Percentiles rank a stretch among this genome's conserved stretches.
Conservation (phyloP, 352 stramenopile genomes). For the Phytophthora ramorum region DNA sequence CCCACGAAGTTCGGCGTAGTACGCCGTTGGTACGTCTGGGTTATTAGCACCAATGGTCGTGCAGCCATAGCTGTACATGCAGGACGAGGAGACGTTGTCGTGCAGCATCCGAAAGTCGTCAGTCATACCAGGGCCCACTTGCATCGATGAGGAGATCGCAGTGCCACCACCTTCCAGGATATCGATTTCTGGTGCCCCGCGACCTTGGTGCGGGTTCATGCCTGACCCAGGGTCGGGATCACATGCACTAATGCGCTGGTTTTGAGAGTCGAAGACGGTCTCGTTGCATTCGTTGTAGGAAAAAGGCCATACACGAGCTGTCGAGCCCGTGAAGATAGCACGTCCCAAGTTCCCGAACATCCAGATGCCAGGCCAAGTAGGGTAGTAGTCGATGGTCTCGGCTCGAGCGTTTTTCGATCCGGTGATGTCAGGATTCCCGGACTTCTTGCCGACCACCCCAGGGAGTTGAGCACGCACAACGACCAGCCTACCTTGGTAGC, state of each 20-base stretch:
- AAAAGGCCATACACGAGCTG: slow-evolving; percentile 95
- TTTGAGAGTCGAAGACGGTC: slow-evolving; percentile 46
- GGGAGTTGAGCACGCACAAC: slow-evolving; percentile 89
- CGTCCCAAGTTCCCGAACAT: slow-evolving; percentile 12
- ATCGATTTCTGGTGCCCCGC: slow-evolving; percentile 82
- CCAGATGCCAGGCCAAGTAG: slow-evolving; percentile 21
- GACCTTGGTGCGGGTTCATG: slow-evolving; percentile 85
- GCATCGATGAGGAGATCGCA: slow-evolving; percentile 23
- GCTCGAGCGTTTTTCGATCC: slow-evolving; percentile 29
- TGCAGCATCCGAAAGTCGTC: slow-evolving; percentile 48
- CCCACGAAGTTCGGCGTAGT: slow-evolving; percentile 35
- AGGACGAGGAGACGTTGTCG: slow-evolving; percentile 8
- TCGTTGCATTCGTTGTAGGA: slow-evolving; percentile 93
- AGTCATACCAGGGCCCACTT: slow-evolving; percentile 79
- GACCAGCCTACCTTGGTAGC: slow-evolving; percentile 89
- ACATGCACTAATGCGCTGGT: slow-evolving; percentile 87
- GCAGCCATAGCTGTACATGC: slow-evolving; percentile 17
- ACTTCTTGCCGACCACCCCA: slow-evolving; percentile 61
- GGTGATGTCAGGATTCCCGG: slow-evolving; percentile 45
- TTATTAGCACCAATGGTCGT: slow-evolving; percentile 50
- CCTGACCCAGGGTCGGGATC: slow-evolving; percentile 91
- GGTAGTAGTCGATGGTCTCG: slow-evolving; percentile 43
- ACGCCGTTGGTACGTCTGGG: slow-evolving; percentile 39
- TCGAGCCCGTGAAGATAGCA: slow-evolving; percentile 92
- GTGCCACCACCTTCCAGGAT: slow-evolving; percentile 24